Evolutionary conservation across 1,284 basidiomycete species (phyloP).

Genomic region (Fereydounia khargensis): DNA sequence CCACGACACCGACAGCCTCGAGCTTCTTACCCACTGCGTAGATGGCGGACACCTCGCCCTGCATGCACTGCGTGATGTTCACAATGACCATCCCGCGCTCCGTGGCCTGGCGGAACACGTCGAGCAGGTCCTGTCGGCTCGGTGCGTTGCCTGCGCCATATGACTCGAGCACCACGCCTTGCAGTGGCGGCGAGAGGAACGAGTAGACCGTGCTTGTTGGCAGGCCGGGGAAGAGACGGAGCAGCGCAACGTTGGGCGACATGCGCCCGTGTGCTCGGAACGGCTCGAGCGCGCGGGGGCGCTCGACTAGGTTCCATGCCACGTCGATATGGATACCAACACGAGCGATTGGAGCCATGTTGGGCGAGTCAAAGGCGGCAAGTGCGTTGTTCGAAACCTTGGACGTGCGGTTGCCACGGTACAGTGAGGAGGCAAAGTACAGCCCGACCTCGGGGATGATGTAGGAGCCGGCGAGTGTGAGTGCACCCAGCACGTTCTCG

Average conservation of each 20-base stretch:
- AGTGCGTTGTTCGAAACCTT: conserved; percentile 83
- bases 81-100: conserved; percentile 81
- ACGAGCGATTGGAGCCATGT: conserved; percentile 75
- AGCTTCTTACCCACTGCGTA: conserved; percentile 80
- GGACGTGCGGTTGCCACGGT: conserved; percentile 73
- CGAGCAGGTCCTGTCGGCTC: conserved; percentile 55
- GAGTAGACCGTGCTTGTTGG: conserved; percentile 41
- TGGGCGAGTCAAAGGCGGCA: conserved; percentile 80
- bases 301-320: conserved; percentile 59
- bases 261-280: conserved; percentile 73
- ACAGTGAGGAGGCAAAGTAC: conserved; percentile 84
- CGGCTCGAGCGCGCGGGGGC: conserved; percentile 71
- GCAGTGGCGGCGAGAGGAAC: conserved; percentile 46
- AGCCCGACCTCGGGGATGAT: conserved; percentile 77
- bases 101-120: conserved; percentile 73
- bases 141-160: conserved; percentile 74
- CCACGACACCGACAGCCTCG: conserved; percentile 56
- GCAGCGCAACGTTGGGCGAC: conserved; percentile 40
- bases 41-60: conserved; percentile 59
- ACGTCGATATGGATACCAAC: conserved; percentile 79
- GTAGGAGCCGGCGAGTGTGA: conserved; percentile 83
- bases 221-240: conserved; percentile 81
- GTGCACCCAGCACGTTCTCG: conserved; percentile 67
- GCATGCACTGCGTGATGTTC: conserved; percentile 84
- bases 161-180: conserved; percentile 74